Evolutionary conservation across 2,329 filamentous ascomycete species (phyloP), one percentile per base, ranked within the genome.

Genomic region (Coleophoma cylindrospora): DNA sequence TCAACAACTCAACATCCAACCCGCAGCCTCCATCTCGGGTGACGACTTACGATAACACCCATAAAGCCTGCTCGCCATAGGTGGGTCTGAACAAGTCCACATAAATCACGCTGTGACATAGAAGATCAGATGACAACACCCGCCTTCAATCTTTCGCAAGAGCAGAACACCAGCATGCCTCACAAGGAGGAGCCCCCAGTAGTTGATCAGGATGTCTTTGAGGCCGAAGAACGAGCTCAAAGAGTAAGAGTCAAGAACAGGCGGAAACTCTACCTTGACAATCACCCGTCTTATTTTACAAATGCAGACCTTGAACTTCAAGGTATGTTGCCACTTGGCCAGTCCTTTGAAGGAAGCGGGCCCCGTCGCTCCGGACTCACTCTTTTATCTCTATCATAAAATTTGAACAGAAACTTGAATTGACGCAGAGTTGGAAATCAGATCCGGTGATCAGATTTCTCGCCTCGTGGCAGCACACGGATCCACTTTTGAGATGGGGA

Each of bases 261-360:
- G 8, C 52, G 64, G 44, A 65, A 64, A 54, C 43, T 63, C 11
- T 67, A 67, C 41, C 59, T 67, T 11, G 64, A 67, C 49, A 57
- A 57, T 12, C 55, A 67, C 49, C 64, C 65, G 2, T 61, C 57
- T 14, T 67, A 67, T 58, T 66, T 66, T 50, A 55, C 54, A 40
- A 58, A 57, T 37, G 62, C 60, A 10, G 65, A 67, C 50, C 56
- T 66, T 4, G 65, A 67, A 50, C 59, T 66, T 27, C 52, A 61
- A 54, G 64, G 64, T 66, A 50, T 36, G 43, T 56, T 15, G 22
- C n/a, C 34, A 38, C 40, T 38, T n/a, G 3, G 12, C 12, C 12
- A 41, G 13, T 33, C 21, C 6, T 27, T 27, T 27, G 9, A 27
- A 27, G 27, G 27, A 27, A 27, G 9, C 9, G 4, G 27, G 27